Base-by-base conservation (phyloP, 345 rosid genomes). In the Lenwebbia sp. region DNA sequence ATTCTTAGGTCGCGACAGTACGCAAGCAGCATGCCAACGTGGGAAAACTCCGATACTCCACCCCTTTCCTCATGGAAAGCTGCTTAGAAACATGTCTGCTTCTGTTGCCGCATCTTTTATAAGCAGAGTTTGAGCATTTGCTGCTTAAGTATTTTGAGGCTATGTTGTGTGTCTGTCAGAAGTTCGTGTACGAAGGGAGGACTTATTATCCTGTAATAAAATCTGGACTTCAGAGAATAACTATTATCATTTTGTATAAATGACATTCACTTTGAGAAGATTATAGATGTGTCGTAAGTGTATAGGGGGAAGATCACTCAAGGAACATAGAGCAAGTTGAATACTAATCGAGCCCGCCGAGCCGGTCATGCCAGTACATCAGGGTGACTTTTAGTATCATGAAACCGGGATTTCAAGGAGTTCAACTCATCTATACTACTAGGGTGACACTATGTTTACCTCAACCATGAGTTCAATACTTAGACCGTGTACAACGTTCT, bases 1-100 rank as follows among this genome's bases (percentile, higher is more conserved):
- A n/a, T n/a, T n/a, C n/a, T n/a, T n/a, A n/a, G n/a, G n/a, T n/a
- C n/a, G n/a, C n/a, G n/a, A n/a, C n/a, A n/a, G n/a, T n/a, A n/a
- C 62, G 17, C 2, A 2, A 26, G 28, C 13, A n/a, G 5, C 49
- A 0, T 83, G 3, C 0, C 74, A 26, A 95, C 96, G 5, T 90
- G 85, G 92, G 83, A 89, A 52, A 58, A 88, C 60, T 88, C 93
- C 0, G 96, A 91, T 9, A 94, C 95, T 44, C 94, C 94, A 30
- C 94, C 91, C 2, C 52, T 92, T 76, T 90, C 95, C 70, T 91
- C 92, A 81, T 94, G 96, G 95, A 85, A 82, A 2, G 41, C 55
- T 54, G 84, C 30, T 51, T 82, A 50, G 22, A 82, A 2, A n/a
- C 33, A 5, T 12, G 33, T 2, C 70, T 58, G 9, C 9, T 58